Percentiles rank a stretch among this genome's conserved stretches.
Conservation (phyloP, 108 stramenopile species). For the Stephanodiscus triporus region DNA sequence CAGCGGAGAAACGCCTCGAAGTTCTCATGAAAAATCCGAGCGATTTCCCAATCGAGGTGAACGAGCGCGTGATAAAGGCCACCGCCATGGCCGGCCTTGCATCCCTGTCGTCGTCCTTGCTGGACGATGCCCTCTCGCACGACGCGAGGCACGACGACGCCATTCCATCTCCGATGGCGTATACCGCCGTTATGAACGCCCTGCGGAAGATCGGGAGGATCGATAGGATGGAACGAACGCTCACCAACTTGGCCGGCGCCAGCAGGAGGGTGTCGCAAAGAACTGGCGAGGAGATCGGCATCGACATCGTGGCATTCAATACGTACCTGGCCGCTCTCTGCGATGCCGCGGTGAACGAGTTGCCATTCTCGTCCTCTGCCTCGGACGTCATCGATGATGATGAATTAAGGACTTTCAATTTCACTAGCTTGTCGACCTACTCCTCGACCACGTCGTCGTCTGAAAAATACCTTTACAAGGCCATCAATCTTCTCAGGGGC, state of each 20-base stretch:
- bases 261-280: conserved; percentile 21
- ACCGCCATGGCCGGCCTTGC: conserved; percentile 62
- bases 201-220: conserved; percentile 50
- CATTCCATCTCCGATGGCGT: conserved; percentile 52
- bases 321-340: conserved; percentile 72
- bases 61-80: conserved; percentile 69
- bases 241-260: conserved; percentile 41
- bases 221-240: conserved; percentile 42
- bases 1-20: conserved; percentile 30
- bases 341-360: conserved; percentile 46
- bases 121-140: conserved; percentile 34
- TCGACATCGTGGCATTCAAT: conserved; percentile 69
- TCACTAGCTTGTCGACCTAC: conserved; percentile 22
- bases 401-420: conserved; percentile 5
- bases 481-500: conserved; percentile 39
- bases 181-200: conserved; percentile 53
- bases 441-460: conserved; percentile 28
- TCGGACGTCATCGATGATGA: conserved; percentile 10
- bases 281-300: background rate
- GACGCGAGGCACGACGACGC: background rate
- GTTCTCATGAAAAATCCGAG: conserved; percentile 17
- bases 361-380: conserved; percentile 17
- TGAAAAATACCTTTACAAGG: conserved; percentile 44
- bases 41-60: conserved; percentile 41
- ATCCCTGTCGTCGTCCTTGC: conserved; percentile 43